Conservation (phyloP, 495 filamentous ascomycete genomes). For the Melanomma pulvis-pyrius region DNA sequence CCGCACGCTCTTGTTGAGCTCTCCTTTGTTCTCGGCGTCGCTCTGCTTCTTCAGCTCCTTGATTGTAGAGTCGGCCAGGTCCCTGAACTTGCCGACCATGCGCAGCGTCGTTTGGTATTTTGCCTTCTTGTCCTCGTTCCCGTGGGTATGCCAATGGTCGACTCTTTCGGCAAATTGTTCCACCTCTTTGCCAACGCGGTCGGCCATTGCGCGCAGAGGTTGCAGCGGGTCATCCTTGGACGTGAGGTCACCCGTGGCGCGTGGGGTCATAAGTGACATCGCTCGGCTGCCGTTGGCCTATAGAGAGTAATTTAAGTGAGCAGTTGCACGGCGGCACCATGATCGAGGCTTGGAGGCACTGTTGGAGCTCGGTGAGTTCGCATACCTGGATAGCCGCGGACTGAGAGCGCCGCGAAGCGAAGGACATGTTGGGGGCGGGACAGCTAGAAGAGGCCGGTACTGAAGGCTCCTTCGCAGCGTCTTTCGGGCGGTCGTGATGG, state of each 20-base stretch:
- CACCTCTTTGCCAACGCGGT: conserved; percentile 64
- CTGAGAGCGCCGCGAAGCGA: conserved; percentile 5
- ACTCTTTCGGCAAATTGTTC: conserved; percentile 67
- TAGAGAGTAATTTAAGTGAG: neutral
- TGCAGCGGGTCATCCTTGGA: conserved; percentile 45
- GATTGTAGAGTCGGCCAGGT: conserved; percentile 44
- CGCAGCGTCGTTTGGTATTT: conserved; percentile 37
- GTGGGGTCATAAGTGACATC: neutral
- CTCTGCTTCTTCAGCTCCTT: conserved; percentile 42
- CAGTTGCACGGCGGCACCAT: neutral
- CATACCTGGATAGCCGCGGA: neutral
- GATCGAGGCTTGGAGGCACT: neutral
- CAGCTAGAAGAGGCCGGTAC: neutral
- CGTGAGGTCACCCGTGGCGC: neutral
- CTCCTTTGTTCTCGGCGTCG: conserved; percentile 36
- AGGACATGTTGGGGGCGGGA: neutral
- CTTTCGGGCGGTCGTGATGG: neutral
- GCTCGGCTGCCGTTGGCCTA: neutral
- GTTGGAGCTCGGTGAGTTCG: neutral
- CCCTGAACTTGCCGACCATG: conserved; percentile 43
- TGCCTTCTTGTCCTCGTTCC: conserved; percentile 4
- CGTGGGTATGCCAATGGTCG: conserved; percentile 54
- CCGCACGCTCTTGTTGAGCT: conserved; percentile 41
- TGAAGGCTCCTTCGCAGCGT: neutral
- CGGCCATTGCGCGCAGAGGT: conserved; percentile 60